These are phyloP conservation scores for Achaetomiella virescens DNA, from an alignment of 495 filamentous ascomycete genomes.

Conservation along the genomic window DNA sequence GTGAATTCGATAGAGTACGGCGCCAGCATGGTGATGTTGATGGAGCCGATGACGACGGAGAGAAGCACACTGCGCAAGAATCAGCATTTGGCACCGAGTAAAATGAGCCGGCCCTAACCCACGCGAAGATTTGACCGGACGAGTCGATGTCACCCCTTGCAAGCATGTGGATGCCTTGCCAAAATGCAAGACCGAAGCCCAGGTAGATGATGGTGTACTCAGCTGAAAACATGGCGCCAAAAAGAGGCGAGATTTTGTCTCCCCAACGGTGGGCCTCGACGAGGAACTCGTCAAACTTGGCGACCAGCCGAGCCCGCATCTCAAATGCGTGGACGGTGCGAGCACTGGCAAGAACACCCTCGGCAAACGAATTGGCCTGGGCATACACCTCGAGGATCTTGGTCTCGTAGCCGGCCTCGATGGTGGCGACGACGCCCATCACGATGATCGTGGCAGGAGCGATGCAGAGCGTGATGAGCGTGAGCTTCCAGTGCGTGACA, in stretches of 20 bases:
- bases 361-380: conserved; percentile 73
- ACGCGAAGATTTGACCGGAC: conserved; percentile 52
- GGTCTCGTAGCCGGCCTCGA: conserved; percentile 70
- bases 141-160: conserved; percentile 55
- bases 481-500: conserved; percentile 73
- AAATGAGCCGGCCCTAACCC: background rate
- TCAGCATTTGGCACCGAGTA: background rate
- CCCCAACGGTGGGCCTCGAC: conserved; percentile 65
- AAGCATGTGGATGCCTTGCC: conserved; percentile 78
- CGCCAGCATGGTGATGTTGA: conserved; percentile 75
- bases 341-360: conserved; percentile 86
- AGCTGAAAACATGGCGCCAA: conserved; percentile 67
- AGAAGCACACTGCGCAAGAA: conserved; percentile 52
- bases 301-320: conserved; percentile 74
- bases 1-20: conserved; percentile 71
- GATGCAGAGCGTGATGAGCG: conserved; percentile 71
- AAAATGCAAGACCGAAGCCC: conserved; percentile 85
- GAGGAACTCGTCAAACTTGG: conserved; percentile 70
- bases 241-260: conserved; percentile 57
- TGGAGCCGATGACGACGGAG: conserved; percentile 79
- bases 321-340: conserved; percentile 84
- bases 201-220: conserved; percentile 78
- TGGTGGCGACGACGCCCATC: conserved; percentile 61
- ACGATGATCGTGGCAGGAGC: conserved; percentile 60
- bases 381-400: conserved; percentile 66